These are phyloP conservation scores for Cryptococcus wingfieldii DNA, from an alignment of 1,284 basidiomycete species.

Conservation along the genomic window DNA sequence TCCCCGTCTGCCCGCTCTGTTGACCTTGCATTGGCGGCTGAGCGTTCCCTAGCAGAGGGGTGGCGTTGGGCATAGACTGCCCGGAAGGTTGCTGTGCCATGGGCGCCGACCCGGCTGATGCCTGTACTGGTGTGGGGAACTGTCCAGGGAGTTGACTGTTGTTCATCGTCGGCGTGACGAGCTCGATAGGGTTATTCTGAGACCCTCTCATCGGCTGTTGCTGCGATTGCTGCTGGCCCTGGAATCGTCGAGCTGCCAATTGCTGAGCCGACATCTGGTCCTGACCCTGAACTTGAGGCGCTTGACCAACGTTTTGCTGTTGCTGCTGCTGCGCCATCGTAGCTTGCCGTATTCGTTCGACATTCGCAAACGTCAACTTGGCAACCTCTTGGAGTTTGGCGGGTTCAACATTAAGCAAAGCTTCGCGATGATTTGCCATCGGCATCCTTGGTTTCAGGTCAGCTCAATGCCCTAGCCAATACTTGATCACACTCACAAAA, in stretches of 20 bases:
- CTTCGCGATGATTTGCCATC: constrained; percentile 5
- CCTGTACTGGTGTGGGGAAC: constrained; percentile 6
- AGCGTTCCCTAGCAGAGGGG: neutral
- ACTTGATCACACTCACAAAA: constrained; percentile 5
- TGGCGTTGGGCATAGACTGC: neutral
- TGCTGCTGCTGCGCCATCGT: constrained; percentile 1
- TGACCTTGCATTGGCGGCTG: neutral
- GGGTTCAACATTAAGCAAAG: constrained; percentile 9
- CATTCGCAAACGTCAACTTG: constrained; percentile 1
- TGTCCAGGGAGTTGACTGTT: constrained; percentile 8
- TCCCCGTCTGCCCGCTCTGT: constrained; percentile 11
- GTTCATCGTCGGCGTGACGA: constrained; percentile 14
- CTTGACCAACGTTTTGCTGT: neutral
- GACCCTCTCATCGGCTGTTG: constrained; percentile 8
- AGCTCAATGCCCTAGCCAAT: too few relatives aligned
- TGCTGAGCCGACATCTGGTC: neutral
- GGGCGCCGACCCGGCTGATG: constrained; percentile 2
- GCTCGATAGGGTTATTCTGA: constrained; percentile 16
- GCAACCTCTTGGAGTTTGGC: constrained; percentile 6
- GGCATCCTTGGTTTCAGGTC: constrained; percentile 2
- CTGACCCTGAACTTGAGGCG: constrained; percentile 3
- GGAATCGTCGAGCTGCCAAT: neutral
- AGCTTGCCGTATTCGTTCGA: neutral
- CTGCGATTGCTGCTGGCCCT: neutral
- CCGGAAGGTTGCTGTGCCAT: neutral